These are phyloP conservation scores for Neurospora sp. DNA, from an alignment of 495 filamentous ascomycete genomes.

Conservation along the genomic window DNA sequence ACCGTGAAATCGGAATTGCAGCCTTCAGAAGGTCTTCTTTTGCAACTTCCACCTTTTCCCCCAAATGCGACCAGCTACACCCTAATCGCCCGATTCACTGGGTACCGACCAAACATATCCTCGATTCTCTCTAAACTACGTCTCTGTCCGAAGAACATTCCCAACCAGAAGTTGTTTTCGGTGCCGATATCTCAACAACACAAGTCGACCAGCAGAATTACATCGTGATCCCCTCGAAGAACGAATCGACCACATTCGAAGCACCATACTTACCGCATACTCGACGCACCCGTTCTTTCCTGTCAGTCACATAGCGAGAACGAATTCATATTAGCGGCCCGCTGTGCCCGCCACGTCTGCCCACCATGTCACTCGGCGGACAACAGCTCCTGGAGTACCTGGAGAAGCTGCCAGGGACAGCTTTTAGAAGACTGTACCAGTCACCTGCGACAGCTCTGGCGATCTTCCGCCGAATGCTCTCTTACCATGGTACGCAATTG, in stretches of 20 bases:
- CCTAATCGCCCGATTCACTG: not conserved
- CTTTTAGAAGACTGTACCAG: slow-evolving; percentile 81
- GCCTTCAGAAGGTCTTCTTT: not conserved
- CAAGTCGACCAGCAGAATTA: not conserved
- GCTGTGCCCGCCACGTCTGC: not conserved
- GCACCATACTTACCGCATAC: not conserved
- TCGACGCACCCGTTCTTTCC: not conserved
- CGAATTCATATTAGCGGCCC: not conserved
- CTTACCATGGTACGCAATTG: slow-evolving; percentile 60
- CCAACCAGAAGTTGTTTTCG: not conserved
- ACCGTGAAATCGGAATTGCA: not conserved
- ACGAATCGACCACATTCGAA: not conserved
- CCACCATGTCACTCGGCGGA: slow-evolving; percentile 19
- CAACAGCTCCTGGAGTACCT: slow-evolving; percentile 67
- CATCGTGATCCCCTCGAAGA: not conserved
- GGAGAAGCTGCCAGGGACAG: slow-evolving; percentile 79
- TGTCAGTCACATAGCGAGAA: not conserved
- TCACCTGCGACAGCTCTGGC: slow-evolving; percentile 92
- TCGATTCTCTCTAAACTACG: not conserved
- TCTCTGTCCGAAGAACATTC: not conserved
- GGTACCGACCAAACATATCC: not conserved
- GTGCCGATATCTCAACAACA: not conserved
- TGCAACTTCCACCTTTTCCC: not conserved
- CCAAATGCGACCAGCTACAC: not conserved
- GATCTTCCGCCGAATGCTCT: slow-evolving; percentile 94